Evolutionary conservation across 140 eudicot species (phyloP), one percentile per base, ranked within the genome.

Genomic region (Cichorium intybus): DNA sequence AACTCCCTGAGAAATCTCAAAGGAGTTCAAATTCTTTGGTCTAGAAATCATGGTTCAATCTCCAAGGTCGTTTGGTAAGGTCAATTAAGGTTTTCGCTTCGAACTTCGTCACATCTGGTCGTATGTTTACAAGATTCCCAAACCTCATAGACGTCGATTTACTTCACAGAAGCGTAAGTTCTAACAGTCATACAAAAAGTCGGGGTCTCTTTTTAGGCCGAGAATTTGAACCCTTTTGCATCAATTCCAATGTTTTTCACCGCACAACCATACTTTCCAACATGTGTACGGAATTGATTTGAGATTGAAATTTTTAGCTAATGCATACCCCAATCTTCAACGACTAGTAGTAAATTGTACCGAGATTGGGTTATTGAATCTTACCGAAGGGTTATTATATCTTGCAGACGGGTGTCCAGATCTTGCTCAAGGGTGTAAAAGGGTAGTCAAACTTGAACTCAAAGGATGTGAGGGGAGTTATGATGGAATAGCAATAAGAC

Each of bases 401-500:
- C 24, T 92, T 49, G 68, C 98, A 1, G 98, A 85, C 64, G 98
- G 98, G 73, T 75, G 88, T 80, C 88, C 96, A 23, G 85, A 88
- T 50, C 51, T 92, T 69, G 98, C 95, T 4, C 98, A 92, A 65
- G 98, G 96, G 56, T 88, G 98, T 68, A 81, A 77, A 78, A 79
- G 93, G 64, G 62, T 92, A 28, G 87, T 85, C 56, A 92, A 88
- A 72, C 96, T 92, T 33, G 96, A 88, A 74, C 58, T 92, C 43
- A 79, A 74, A 72, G 96, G 98, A 43, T 85, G 98, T 51, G 81
- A 73, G 52, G 98, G 98, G 31, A 79, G 96, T 67, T 92, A 85
- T 66, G 96, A 88, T 60, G 98, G 98, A 75, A 75, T 92, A 46
- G 96, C 96, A 9, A 85, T 92, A 29, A 96, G 96, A 5, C 93